Evolutionary conservation across 495 filamentous ascomycete species (phyloP).

Genomic region (Hypomontagnella submonticulosa): DNA sequence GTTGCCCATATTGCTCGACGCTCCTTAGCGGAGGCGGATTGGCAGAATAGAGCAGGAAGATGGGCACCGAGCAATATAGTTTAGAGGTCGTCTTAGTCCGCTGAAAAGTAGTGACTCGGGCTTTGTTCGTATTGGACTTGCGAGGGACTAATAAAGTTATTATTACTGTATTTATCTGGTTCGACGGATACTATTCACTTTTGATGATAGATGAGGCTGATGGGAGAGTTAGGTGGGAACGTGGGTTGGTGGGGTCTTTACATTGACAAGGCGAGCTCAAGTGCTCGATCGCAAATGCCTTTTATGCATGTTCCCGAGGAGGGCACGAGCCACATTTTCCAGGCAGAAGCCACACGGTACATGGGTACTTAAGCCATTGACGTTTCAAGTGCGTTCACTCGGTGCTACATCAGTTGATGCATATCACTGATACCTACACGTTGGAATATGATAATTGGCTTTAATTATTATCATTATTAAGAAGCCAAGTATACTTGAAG

Average conservation of each 20-base stretch:
- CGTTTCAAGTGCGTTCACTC: background rate
- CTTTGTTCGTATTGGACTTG: background rate
- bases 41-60: background rate
- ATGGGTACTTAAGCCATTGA: background rate
- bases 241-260: constrained; percentile 37
- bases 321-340: constrained; percentile 16
- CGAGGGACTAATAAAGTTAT: background rate
- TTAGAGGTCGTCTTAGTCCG: background rate
- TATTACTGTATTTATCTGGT: background rate
- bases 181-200: constrained; percentile 20
- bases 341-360: constrained; percentile 9
- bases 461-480: too few species aligned
- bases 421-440: too few species aligned
- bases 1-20: constrained; percentile 75
- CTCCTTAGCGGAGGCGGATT: constrained; percentile 36
- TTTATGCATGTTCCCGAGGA: background rate
- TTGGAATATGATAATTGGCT: too few species aligned
- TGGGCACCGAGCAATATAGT: background rate
- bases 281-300: background rate
- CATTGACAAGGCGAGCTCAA: constrained; percentile 14
- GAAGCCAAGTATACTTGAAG: too few species aligned
- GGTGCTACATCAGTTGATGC: too few species aligned
- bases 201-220: constrained; percentile 36
- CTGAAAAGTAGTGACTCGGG: background rate
- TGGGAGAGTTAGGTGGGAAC: constrained; percentile 35